Base-by-base conservation (phyloP, 169 alveolate species). In the Miamiensis avidus region DNA sequence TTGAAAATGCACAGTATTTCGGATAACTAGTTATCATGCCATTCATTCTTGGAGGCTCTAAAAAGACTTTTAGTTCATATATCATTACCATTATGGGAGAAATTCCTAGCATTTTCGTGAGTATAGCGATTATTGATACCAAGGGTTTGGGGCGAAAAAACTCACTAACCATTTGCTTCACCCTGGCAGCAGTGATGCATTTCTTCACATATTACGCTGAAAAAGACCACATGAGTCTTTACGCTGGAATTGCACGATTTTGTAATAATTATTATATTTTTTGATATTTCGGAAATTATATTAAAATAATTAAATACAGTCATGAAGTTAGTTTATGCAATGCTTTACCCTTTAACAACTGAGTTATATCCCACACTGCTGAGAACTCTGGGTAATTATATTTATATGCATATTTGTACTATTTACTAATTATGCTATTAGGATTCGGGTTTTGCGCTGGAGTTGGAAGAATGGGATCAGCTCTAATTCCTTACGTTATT, bases 381-480 rank as follows among this genome's bases (percentile, higher is more conserved):
- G 20, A 74, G 90, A 65, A 86, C 90, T 34, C 34, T 81, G 20
- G 69, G 69, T 49, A 49, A n/a, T n/a, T n/a, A n/a, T n/a, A n/a
- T n/a, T n/a, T n/a, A n/a, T n/a, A n/a, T n/a, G n/a, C n/a, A n/a
- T n/a, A n/a, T n/a, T n/a, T n/a, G n/a, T n/a, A n/a, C n/a, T n/a
- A n/a, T n/a, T n/a, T n/a, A n/a, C n/a, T n/a, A n/a, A n/a, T n/a
- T n/a, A n/a, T n/a, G 20, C 20, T 11, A 49, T 49, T 49, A 26
- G 90, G 90, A 15, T 86, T 86, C 81, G 90, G 87, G 16, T 74
- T 74, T 75, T 74, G 87, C 75, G 74, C 83, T 34, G 86, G 87
- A 4, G 75, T 81, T 26, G 87, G 90, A 64, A 79, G 90, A 32
- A 30, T 86, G 0, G 87, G 90, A 25, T 76, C 90, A 34, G 72